Percentiles rank a stretch among this genome's conserved stretches.
Conservation (phyloP, 2,329 filamentous ascomycete species). For the Cladosporium sp. region DNA sequence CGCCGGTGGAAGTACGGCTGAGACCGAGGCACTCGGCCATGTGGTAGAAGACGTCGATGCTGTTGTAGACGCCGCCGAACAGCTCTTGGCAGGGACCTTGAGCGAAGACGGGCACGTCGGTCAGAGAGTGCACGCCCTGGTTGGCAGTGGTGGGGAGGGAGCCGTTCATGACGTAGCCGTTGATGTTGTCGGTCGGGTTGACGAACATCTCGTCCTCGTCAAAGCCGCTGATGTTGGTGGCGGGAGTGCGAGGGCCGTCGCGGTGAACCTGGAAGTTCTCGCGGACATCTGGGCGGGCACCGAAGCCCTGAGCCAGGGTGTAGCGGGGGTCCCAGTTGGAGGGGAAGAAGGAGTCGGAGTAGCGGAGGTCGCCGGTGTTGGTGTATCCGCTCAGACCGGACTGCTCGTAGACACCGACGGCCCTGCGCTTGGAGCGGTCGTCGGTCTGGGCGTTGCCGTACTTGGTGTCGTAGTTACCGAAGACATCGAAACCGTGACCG, state of each 20-base stretch:
- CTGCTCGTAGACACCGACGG: slow-evolving; percentile 68
- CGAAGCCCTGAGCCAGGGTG: slow-evolving; percentile 69
- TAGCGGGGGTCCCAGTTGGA: slow-evolving; percentile 82
- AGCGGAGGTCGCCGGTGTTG: slow-evolving; percentile 56
- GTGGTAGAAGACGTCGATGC: slow-evolving; percentile 71
- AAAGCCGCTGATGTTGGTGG: slow-evolving; percentile 50
- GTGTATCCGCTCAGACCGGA: slow-evolving; percentile 75
- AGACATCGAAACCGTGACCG: slow-evolving; percentile 86
- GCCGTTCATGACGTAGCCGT: slow-evolving; percentile 71
- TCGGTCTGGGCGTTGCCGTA: slow-evolving; percentile 64
- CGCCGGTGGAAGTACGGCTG: slow-evolving; percentile 14
- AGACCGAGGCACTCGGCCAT: slow-evolving; percentile 66
- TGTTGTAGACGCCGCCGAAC: slow-evolving; percentile 68
- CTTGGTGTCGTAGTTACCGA: slow-evolving; percentile 74
- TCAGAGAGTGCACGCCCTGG: slow-evolving; percentile 72
- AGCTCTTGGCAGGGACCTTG: slow-evolving; percentile 73
- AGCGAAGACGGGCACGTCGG: slow-evolving; percentile 74
- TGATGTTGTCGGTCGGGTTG: slow-evolving; percentile 62
- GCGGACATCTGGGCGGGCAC: slow-evolving; percentile 67
- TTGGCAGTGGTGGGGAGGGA: slow-evolving; percentile 61
- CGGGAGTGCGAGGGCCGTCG: slow-evolving; percentile 59
- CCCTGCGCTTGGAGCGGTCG: slow-evolving; percentile 69
- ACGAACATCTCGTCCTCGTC: slow-evolving; percentile 56
- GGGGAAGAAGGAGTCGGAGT: slow-evolving; percentile 73
- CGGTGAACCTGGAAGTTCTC: slow-evolving; percentile 73